A percentile compares a stretch with the other conserved stretches of the same genome.
Conservation (phyloP, 108 stramenopile genomes). For the Nitzschia sp. region DNA sequence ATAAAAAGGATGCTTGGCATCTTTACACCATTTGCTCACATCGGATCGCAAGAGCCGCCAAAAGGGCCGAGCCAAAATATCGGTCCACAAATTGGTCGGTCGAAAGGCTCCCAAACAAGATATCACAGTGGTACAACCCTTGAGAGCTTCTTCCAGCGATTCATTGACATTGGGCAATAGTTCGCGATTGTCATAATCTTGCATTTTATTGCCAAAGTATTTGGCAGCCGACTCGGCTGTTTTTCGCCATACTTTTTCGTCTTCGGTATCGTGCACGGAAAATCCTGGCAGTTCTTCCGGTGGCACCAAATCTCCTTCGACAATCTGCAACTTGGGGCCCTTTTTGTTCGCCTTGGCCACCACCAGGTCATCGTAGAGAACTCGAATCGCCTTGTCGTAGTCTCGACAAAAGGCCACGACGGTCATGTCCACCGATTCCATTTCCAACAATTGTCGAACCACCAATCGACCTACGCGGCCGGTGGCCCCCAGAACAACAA, state of each 20-base stretch:
- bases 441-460: conserved; percentile 51
- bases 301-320: conserved; percentile 63
- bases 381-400: conserved; percentile 51
- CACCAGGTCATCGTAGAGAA: conserved; percentile 54
- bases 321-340: conserved; percentile 58
- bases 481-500: conserved; percentile 73
- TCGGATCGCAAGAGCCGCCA: conserved; percentile 48
- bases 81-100: conserved; percentile 64
- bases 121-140: conserved; percentile 60
- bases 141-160: conserved; percentile 54
- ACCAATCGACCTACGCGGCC: conserved; percentile 62
- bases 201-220: conserved; percentile 40
- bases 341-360: conserved; percentile 17
- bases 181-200: conserved; percentile 50
- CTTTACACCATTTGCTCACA: conserved; percentile 67
- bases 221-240: conserved; percentile 40
- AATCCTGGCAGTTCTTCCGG: conserved; percentile 46
- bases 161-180: conserved; percentile 40
- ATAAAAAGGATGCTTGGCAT: conserved; percentile 69
- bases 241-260: conserved; percentile 30
- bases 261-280: conserved; percentile 27
- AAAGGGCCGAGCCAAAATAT: conserved; percentile 56
- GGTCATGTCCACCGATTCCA: conserved; percentile 47
- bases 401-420: conserved; percentile 70
- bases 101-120: conserved; percentile 66